A percentile compares a stretch with the other conserved stretches of the same genome.
phyloP scores from a whole-genome alignment of 306 rosid genomes.

The Vigna radiata region DNA sequence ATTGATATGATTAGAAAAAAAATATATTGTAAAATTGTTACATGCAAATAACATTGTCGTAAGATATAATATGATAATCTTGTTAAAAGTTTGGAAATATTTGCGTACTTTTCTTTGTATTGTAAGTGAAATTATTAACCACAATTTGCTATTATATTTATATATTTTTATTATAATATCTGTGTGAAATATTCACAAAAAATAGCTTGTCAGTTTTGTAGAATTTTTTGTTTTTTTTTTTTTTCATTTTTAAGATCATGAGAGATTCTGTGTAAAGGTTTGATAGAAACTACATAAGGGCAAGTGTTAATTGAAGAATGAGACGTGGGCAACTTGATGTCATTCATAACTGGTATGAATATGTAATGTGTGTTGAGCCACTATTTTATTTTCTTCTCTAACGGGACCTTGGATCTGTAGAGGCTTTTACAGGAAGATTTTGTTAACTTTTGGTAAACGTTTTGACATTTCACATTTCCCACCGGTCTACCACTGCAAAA shows the following conservation, averaged over 20 bases:
- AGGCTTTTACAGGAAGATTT: slow-evolving; percentile 42
- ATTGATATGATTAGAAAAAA: background rate
- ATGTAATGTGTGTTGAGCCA: slow-evolving; percentile 27
- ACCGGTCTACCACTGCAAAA: slow-evolving; percentile 49
- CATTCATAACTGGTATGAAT: background rate
- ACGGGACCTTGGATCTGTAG: slow-evolving; percentile 51
- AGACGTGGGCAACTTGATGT: background rate
- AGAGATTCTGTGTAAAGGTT: no score
- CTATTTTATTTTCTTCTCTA: slow-evolving; percentile 46
- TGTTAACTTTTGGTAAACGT: slow-evolving; percentile 57
- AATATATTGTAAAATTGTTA: background rate
- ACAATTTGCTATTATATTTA: background rate
- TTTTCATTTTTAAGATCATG: no score
- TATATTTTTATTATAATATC: no score
- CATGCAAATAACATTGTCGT: background rate
- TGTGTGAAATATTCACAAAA: no score
- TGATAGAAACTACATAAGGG: background rate
- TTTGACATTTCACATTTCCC: slow-evolving; percentile 70
- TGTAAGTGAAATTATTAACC: background rate
- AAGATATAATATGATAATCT: background rate
- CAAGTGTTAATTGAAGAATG: background rate
- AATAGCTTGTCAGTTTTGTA: no score
- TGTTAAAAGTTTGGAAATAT: background rate
- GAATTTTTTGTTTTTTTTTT: no score
- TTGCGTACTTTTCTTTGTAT: background rate